Evolutionary conservation across 805 yeast species (phyloP), one percentile per base, ranked within the genome.

Genomic region (Saccharomyces jurei): DNA sequence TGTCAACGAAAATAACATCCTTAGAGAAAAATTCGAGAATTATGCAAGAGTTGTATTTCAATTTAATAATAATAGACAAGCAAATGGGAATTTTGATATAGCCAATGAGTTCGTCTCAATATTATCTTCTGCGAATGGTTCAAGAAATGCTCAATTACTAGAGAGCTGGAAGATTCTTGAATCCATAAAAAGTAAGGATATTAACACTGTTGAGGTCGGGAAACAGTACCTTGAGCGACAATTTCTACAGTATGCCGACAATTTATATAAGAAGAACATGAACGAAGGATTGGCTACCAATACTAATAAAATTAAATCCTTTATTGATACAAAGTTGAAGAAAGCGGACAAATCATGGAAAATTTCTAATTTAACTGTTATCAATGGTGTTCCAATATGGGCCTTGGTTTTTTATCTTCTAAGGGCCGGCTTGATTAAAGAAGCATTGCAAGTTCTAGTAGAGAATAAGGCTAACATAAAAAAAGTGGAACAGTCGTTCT

Each of bases 361-460:
- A 53, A 61, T 77, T 41, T 74, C 76, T n/a, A 79, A 80, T 56
- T 62, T 87, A 50, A 77, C 85, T 46, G 73, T 85, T 53, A 83
- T 89, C 26, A 91, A 92, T 70, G 90, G 90, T 17, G 75, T 81
- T 1, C 98, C 98, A 9, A 81, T 94, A n/a, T 92, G 99, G 99
- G 96, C 97, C 0, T 72, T 89, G 41, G 72, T 94, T 10, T 94
- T 86, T 67, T 92, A 88, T 69, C 74, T 92, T 57, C 69, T 94
- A 51, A 82, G 99, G 64, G 84, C 92, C 2, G 98, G 99, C 1
- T 80, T 87, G 59, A 72, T 81, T 58, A 74, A 81, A 49, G 98
- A 91, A 60, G 96, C 96, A 0, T 72, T 87, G 31, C 83, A 82
- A 41, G 79, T 87, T 52, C 83, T 88, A 2, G 63, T 76, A 4